Conservation (phyloP, 2,329 filamentous ascomycete species). For the Penicillium sp. region DNA sequence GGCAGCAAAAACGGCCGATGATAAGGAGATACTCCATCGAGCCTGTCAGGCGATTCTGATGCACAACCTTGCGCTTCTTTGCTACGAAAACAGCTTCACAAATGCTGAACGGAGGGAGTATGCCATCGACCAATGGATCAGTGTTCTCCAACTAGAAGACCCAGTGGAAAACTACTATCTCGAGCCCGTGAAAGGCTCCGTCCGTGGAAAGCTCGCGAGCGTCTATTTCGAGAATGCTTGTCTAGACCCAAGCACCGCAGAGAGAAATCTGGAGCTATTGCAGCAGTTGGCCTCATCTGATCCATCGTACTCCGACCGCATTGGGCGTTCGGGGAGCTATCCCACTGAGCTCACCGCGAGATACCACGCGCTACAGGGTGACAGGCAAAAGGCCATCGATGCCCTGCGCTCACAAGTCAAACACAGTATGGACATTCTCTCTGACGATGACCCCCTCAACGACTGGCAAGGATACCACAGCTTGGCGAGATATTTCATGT, state of each 20-base stretch:
- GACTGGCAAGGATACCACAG: constrained; percentile 26
- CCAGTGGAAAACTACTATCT: background rate
- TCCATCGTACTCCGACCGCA: too few species aligned
- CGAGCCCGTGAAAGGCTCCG: background rate
- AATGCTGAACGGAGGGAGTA: constrained; percentile 1
- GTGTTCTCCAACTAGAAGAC: constrained; percentile 10
- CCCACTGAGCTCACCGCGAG: constrained; percentile 4
- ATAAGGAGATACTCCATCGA: background rate
- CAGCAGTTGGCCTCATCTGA: constrained; percentile 1
- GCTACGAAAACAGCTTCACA: constrained; percentile 1
- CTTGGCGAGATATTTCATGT: constrained; percentile 22
- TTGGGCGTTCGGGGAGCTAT: background rate
- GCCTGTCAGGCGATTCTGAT: constrained; percentile 5
- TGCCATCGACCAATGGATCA: constrained; percentile 11
- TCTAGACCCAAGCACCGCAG: background rate
- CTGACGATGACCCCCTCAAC: constrained; percentile 30
- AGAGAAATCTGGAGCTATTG: constrained; percentile 7
- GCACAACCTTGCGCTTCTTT: constrained; percentile 11
- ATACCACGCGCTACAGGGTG: constrained; percentile 17
- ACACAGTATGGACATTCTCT: constrained; percentile 26
- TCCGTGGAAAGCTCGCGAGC: constrained; percentile 2
- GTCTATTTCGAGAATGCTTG: constrained; percentile 11
- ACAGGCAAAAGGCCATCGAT: constrained; percentile 18
- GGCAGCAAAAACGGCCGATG: constrained; percentile 4
- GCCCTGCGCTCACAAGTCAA: constrained; percentile 20